phyloP scores from a whole-genome alignment of 179 eudicot species.

The Gypsophila paniculata region DNA sequence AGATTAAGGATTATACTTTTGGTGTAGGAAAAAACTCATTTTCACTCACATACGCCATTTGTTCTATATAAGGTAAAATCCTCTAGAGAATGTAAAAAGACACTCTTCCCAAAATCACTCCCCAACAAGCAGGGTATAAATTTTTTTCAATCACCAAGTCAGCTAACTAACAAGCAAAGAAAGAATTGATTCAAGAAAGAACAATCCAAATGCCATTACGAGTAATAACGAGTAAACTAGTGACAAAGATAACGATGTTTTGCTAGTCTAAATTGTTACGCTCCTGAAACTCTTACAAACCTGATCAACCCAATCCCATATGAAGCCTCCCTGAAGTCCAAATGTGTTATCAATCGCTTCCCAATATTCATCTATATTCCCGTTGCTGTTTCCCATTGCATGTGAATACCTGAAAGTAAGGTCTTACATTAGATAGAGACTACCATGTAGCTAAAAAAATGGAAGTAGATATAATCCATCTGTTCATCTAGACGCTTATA shows the following conservation, averaged over 20 bases:
- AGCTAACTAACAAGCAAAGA: not conserved
- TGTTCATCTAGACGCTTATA: not conserved
- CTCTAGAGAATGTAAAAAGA: not conserved
- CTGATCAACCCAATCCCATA: conserved; percentile 99
- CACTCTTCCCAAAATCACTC: no score
- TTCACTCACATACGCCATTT: not conserved
- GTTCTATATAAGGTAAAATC: not conserved
- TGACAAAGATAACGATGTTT: not conserved
- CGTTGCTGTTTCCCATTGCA: conserved; percentile 97
- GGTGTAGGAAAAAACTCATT: not conserved
- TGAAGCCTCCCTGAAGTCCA: conserved; percentile 99
- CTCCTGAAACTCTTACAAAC: conserved; percentile 27
- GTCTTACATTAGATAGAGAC: not conserved
- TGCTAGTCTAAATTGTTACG: conserved; percentile 6
- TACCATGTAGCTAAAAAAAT: not conserved
- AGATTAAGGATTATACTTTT: not conserved
- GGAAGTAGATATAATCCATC: not conserved
- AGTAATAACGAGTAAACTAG: not conserved
- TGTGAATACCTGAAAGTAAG: conserved; percentile 70
- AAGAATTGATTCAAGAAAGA: not conserved
- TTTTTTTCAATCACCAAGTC: not conserved
- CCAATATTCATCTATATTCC: conserved; percentile 80
- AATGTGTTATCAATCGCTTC: conserved; percentile 88
- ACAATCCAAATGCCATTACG: not conserved
- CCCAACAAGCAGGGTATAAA: no score